phyloP scores from a whole-genome alignment of 768 basidiomycete genomes.

The Mycena latifolia region DNA sequence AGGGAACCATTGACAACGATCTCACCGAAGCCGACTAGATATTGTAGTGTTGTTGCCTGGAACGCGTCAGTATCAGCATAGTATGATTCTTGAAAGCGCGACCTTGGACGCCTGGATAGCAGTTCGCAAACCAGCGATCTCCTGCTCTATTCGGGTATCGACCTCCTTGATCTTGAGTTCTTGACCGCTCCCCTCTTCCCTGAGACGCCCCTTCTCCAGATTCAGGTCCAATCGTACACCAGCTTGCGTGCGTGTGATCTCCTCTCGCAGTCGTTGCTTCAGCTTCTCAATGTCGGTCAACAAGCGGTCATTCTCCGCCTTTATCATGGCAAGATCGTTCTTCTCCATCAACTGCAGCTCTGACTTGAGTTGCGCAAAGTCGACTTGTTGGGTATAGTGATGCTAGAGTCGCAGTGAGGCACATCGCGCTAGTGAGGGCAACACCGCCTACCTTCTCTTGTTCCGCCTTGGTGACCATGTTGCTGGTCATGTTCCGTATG shows the following conservation, averaged over 20 bases:
- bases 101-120: constrained; percentile 90
- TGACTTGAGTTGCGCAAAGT: constrained; percentile 96
- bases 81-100: constrained; percentile 27
- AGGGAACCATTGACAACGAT: neutral
- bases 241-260: constrained; percentile 91
- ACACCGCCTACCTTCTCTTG: constrained; percentile 84
- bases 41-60: constrained; percentile 88
- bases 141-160: constrained; percentile 96
- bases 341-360: constrained; percentile 97
- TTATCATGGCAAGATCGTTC: constrained; percentile 95
- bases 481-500: constrained; percentile 94
- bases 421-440: constrained; percentile 1
- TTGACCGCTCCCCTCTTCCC: constrained; percentile 92
- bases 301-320: constrained; percentile 96
- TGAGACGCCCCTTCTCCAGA: constrained; percentile 94
- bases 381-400: constrained; percentile 95
- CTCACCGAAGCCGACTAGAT: constrained; percentile 87
- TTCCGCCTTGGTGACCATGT: constrained; percentile 96
- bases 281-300: constrained; percentile 93
- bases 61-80: neutral
- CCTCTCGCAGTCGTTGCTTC: constrained; percentile 92
- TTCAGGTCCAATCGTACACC: constrained; percentile 96
- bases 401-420: constrained; percentile 59
- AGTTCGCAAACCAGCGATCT: constrained; percentile 89
- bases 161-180: constrained; percentile 98